Evolutionary conservation across 805 yeast species (phyloP), one percentile per base, ranked within the genome.

Genomic region (Clavispora fructus): DNA sequence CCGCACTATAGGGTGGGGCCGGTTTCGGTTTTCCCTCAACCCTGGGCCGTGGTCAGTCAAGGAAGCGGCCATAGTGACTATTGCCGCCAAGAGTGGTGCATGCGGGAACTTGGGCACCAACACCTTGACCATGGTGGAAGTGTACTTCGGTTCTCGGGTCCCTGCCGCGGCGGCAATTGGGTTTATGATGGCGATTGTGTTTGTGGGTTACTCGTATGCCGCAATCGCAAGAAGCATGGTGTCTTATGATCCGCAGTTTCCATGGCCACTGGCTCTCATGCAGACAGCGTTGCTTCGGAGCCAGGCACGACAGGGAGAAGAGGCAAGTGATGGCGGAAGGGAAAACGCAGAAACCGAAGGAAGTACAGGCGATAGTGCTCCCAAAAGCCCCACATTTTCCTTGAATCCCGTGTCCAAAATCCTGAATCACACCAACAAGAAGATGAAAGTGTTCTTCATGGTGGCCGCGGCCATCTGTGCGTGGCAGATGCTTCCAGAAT

Each of bases 21-120:
- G 56, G 7, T 53, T 57, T 42, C 49, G 50, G 28, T 68, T 75
- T 50, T 63, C 63, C 44, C 29, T 52, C 31, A 77, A 78, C 47
- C 82, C 83, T 0, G 77, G 80, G 2, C 81, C 82, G 0, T 78
- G 81, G 81, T 62, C 78, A 5, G 69, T 78, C 38, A 77, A 77
- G 47, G 82, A 78, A 53, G 69, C 80, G 8, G 74, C 78, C 30
- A 46, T 82, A 64, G 68, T 79, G 32, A 73, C 80, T 8, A 64
- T 76, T 28, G 71, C 80, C 1, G 80, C 80, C 2, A 75, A 75
- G 26, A 68, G 75, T 31, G 74, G 80, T 16, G 74, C 85, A 48
- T 71, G 80, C 0, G 80, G 80, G 1, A 75, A 74, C 48, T 64
- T 70, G 53, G 82, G 77, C 13, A 76, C 79, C 1, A 65, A 65